Conservation (phyloP, 2,329 filamentous ascomycete genomes). For the Fusarium secorum region DNA sequence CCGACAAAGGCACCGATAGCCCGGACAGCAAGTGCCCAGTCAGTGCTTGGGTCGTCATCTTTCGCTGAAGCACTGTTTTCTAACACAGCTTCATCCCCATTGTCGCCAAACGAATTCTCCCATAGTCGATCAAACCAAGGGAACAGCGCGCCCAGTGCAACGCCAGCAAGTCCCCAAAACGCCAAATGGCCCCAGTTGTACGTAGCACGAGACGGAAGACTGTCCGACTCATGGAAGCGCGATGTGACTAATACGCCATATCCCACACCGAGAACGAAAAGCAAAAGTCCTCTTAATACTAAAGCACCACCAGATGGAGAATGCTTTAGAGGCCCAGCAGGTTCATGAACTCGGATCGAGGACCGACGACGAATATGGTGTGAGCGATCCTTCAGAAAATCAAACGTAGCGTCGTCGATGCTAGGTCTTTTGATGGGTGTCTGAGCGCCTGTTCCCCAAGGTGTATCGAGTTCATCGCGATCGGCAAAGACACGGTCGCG, state of each 20-base stretch:
- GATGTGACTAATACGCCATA: constrained; percentile 81
- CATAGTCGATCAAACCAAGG: constrained; percentile 85
- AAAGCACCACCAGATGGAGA: constrained; percentile 56
- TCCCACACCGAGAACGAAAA: constrained; percentile 81
- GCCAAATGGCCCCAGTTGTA: constrained; percentile 72
- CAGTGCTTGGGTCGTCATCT: constrained; percentile 58
- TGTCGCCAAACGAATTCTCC: constrained; percentile 60
- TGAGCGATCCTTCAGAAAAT: constrained; percentile 53
- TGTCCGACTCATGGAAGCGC: constrained; percentile 72
- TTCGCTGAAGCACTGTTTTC: constrained; percentile 43
- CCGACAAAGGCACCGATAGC: constrained; percentile 68
- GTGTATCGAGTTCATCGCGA: constrained; percentile 68
- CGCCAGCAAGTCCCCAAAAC: constrained; percentile 83
- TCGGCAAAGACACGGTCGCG: constrained; percentile 53
- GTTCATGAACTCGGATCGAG: constrained; percentile 45
- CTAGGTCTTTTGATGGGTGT: constrained; percentile 63
- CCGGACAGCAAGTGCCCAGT: constrained; percentile 74
- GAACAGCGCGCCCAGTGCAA: constrained; percentile 78
- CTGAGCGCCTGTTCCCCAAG: constrained; percentile 80
- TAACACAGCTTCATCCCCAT: constrained; percentile 42
- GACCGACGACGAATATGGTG: constrained; percentile 47
- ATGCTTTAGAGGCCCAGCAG: constrained; percentile 40
- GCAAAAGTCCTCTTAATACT: constrained; percentile 64
- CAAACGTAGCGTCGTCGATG: constrained; percentile 55
- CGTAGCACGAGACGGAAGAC: constrained; percentile 66